Base-by-base conservation (phyloP, 164 flowering plant species). In the Vitis vinifera region DNA sequence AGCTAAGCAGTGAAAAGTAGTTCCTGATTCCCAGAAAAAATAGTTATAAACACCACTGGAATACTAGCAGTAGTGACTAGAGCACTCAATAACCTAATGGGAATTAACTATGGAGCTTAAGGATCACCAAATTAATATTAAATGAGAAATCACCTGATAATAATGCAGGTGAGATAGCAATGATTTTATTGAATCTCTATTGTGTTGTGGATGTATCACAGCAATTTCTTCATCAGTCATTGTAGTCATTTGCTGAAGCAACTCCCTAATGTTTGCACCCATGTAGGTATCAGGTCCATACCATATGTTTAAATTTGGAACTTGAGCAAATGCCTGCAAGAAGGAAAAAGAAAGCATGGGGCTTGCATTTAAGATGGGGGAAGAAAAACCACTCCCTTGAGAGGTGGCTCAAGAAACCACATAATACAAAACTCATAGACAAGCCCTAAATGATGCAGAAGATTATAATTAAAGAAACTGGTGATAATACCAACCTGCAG, bases 251-350 rank as follows among this genome's bases (percentile, higher is more conserved):
- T 91, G 98, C 72, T 76, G 88, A 76, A 95, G 89, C 76, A 91
- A 75, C 78, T 93, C 93, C 17, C 65, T 78, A 51, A 95, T 87
- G 76, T 95, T 95, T 74, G 98, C 97, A 76, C 99, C 99, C 98
- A 95, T 95, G 81, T 95, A 95, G 55, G 97, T 84, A 77, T 95
- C 98, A 53, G 99, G 99, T 58, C 99, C 99, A 78, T 95, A 95
- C 84, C 87, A 90, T 66, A 95, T 70, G 17, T 82, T 85, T 47
- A 93, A 72, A 72, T 86, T 87, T 55, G 96, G 92, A 31, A 95
- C 79, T 82, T 95, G 92, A 59, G 97, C 84, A 86, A 93, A 95
- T 59, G 97, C 97, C 99, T 95, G 83, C 29, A 62, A 51, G 49
- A 71, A 55, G 19, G 62, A 37, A 49, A 23, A 67, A 37, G 3